Conservation (phyloP, 768 basidiomycete genomes). For the Coprinopsis sp. region DNA sequence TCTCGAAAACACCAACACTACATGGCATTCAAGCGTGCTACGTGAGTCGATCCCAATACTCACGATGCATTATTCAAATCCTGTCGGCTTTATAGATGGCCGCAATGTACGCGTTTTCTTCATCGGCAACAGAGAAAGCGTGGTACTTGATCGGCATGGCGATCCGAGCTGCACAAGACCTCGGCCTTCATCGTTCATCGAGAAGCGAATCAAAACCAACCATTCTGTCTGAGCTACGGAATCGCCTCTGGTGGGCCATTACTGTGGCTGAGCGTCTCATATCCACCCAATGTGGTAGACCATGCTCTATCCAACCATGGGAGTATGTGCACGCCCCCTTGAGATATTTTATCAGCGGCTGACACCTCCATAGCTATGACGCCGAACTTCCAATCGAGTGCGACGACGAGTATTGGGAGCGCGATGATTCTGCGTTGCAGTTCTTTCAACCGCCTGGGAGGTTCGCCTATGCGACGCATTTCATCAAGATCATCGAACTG, state of each 20-base stretch:
- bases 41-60: slow-evolving; percentile 29
- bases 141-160: slow-evolving; percentile 56
- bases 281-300: slow-evolving; percentile 47
- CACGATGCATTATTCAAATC: neutral
- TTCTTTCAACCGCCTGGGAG: slow-evolving; percentile 53
- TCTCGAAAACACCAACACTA: slow-evolving; percentile 47
- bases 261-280: slow-evolving; percentile 14
- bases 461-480: slow-evolving; percentile 41
- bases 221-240: slow-evolving; percentile 58
- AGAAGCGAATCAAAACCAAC: slow-evolving; percentile 25
- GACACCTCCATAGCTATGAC: slow-evolving; percentile 46
- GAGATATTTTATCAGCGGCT: neutral
- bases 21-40: slow-evolving; percentile 59
- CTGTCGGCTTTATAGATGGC: slow-evolving; percentile 27
- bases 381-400: slow-evolving; percentile 56
- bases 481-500: slow-evolving; percentile 43
- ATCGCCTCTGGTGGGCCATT: slow-evolving; percentile 45
- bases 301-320: slow-evolving; percentile 52
- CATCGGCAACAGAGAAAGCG: slow-evolving; percentile 40
- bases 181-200: slow-evolving; percentile 47
- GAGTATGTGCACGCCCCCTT: slow-evolving; percentile 35
- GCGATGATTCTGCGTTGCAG: slow-evolving; percentile 32
- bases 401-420: slow-evolving; percentile 66
- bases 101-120: slow-evolving; percentile 37
- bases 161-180: slow-evolving; percentile 54